phyloP scores from a whole-genome alignment of 2,329 filamentous ascomycete genomes.

The Xylariaceae sp. region DNA sequence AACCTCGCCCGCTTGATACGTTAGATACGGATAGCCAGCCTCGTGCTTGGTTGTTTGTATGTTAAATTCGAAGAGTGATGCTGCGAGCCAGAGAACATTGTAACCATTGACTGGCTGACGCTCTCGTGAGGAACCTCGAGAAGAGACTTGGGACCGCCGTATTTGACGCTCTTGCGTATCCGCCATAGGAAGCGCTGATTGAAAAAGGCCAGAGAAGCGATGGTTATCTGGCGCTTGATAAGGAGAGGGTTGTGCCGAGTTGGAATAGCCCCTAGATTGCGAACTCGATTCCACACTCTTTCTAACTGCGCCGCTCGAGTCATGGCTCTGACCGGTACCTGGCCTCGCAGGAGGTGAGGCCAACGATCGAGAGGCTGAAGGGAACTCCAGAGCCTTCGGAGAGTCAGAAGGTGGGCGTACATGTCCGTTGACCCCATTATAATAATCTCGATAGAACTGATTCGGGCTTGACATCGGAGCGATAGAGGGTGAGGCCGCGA shows the following conservation, averaged over 20 bases:
- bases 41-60: constrained; percentile 92
- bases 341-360: constrained; percentile 57
- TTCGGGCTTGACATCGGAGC: constrained; percentile 56
- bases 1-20: constrained; percentile 92
- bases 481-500: constrained; percentile 64
- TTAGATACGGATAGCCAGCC: constrained; percentile 93
- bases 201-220: constrained; percentile 80
- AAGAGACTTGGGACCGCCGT: constrained; percentile 63
- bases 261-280: constrained; percentile 60
- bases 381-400: constrained; percentile 62
- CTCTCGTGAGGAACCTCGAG: constrained; percentile 66
- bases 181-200: constrained; percentile 82
- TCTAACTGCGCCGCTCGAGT: constrained; percentile 58
- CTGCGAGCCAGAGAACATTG: constrained; percentile 86
- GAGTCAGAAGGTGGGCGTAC: constrained; percentile 64
- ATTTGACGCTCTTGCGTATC: constrained; percentile 65
- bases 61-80: constrained; percentile 95
- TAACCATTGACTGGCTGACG: constrained; percentile 63
- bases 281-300: constrained; percentile 59
- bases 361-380: constrained; percentile 56
- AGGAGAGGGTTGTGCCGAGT: constrained; percentile 60
- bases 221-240: constrained; percentile 53
- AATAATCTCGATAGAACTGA: constrained; percentile 63
- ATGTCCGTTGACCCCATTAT: constrained; percentile 49
- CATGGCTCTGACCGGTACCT: constrained; percentile 66